Percentiles rank a stretch among this genome's conserved stretches.
These are phyloP conservation scores for Microsporum ferrugineum DNA, from an alignment of 2,329 filamentous ascomycete genomes.

Conservation along the genomic window DNA sequence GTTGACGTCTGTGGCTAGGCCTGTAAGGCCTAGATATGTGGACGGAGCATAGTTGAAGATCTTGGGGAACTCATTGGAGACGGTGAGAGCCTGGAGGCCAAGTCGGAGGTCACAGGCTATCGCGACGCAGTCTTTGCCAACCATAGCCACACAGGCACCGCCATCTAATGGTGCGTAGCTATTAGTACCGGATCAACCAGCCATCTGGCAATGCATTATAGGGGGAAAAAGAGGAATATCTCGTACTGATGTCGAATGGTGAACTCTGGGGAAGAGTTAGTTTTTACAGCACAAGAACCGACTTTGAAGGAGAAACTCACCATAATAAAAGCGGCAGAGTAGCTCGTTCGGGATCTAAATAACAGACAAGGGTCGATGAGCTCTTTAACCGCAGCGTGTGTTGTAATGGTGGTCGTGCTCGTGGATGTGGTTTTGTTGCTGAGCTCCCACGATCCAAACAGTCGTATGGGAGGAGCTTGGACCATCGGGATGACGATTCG, in stretches of 20 bases:
- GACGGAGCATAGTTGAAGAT: slow-evolving; percentile 90
- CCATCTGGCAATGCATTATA: not conserved
- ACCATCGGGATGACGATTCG: slow-evolving; percentile 27
- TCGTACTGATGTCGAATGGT: slow-evolving; percentile 88
- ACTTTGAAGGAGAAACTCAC: not conserved
- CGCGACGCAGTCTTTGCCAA: slow-evolving; percentile 98
- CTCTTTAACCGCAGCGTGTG: not conserved
- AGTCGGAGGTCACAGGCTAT: slow-evolving; percentile 98
- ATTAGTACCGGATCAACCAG: not conserved
- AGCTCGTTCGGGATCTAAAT: not conserved
- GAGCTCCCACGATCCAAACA: slow-evolving; percentile 1
- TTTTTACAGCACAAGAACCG: not conserved
- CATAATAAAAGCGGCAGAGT: not conserved
- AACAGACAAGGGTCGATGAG: not conserved
- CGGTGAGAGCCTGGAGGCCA: slow-evolving; percentile 87
- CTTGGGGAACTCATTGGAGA: slow-evolving; percentile 99
- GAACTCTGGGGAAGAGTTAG: slow-evolving; percentile 50
- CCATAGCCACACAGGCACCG: slow-evolving; percentile 96
- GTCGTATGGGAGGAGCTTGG: slow-evolving; percentile 19
- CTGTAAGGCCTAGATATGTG: slow-evolving; percentile 89
- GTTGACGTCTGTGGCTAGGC: slow-evolving; percentile 87
- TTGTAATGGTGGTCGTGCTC: not conserved
- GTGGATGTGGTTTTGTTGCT: not conserved
- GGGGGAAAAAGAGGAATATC: slow-evolving; percentile 5
- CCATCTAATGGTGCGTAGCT: slow-evolving; percentile 44